These are phyloP conservation scores for Melaleuca alternifolia DNA, from an alignment of 345 rosid genomes.

Conservation along the genomic window DNA sequence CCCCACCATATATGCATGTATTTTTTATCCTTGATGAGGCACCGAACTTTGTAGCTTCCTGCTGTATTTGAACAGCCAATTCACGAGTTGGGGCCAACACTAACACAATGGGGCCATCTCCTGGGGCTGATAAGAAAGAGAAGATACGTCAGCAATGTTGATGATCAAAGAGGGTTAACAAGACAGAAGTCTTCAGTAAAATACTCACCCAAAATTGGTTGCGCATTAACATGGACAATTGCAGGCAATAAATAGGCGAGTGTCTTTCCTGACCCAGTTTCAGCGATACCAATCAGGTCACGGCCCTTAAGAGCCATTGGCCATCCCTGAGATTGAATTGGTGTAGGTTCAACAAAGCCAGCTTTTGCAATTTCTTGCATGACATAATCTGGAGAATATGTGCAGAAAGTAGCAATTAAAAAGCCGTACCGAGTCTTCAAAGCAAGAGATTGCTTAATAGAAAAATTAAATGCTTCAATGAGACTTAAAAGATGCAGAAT, in stretches of 20 bases:
- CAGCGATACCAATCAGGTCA: constrained; percentile 96
- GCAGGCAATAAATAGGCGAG: constrained; percentile 91
- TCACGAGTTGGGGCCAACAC: constrained; percentile 99
- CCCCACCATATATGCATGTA: constrained; percentile 98
- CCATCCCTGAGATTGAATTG: constrained; percentile 99
- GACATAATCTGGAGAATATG: constrained; percentile 60
- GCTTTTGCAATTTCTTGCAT: constrained; percentile 89
- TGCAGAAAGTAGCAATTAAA: background rate
- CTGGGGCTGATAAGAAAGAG: constrained; percentile 51
- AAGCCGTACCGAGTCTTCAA: background rate
- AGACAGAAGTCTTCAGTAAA: background rate
- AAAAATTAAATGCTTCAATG: background rate
- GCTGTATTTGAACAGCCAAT: constrained; percentile 99
- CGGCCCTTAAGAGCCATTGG: constrained; percentile 99
- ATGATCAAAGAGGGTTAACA: background rate
- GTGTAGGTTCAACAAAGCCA: constrained; percentile 91
- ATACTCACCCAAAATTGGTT: constrained; percentile 71
- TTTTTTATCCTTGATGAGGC: constrained; percentile 88
- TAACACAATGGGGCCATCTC: constrained; percentile 97
- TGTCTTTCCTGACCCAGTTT: constrained; percentile 98
- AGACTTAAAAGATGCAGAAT: background rate
- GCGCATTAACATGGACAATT: constrained; percentile 96
- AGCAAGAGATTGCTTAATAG: background rate
- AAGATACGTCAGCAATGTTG: background rate
- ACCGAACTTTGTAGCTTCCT: constrained; percentile 93